Evolutionary conservation across 1,284 basidiomycete genomes (phyloP).

Genomic region (Polyporus tsugae): DNA sequence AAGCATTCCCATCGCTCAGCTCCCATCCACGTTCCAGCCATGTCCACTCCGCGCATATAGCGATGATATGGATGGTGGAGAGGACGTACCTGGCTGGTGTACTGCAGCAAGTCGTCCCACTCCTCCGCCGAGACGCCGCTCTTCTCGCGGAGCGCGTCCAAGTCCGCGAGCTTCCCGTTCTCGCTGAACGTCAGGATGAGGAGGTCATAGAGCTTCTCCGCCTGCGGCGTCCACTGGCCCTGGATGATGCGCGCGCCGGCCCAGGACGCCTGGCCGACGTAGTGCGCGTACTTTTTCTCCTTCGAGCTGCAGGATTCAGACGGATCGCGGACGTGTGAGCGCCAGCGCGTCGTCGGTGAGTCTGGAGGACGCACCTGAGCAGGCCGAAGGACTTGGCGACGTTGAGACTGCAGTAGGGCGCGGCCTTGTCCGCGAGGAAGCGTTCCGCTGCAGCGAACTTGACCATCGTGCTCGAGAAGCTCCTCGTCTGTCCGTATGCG

Average conservation of each 20-base stretch:
- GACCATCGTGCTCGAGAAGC: constrained; percentile 42
- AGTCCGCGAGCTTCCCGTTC: constrained; percentile 63
- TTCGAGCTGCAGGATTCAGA: constrained; percentile 53
- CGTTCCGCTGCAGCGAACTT: constrained; percentile 55
- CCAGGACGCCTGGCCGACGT: constrained; percentile 75
- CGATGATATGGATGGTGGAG: neutral
- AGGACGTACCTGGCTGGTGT: constrained; percentile 70
- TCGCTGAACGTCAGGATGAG: constrained; percentile 74
- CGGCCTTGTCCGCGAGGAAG: constrained; percentile 72
- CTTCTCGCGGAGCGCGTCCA: constrained; percentile 58
- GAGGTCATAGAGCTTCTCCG: constrained; percentile 69
- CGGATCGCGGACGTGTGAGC: neutral
- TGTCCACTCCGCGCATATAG: constrained; percentile 7
- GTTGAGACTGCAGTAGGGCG: constrained; percentile 75
- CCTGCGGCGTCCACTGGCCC: constrained; percentile 79
- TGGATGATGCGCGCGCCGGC: constrained; percentile 84
- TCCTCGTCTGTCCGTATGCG: constrained; percentile 14
- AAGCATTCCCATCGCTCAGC: neutral
- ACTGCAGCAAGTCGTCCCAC: constrained; percentile 76
- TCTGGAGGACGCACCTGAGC: constrained; percentile 56
- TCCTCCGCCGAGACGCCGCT: constrained; percentile 64
- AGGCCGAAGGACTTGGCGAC: constrained; percentile 71
- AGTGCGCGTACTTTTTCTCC: constrained; percentile 83
- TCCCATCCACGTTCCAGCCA: neutral
- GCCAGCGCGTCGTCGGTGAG: neutral